Base-by-base conservation (phyloP, 2,329 filamentous ascomycete species). In the Dactylella cylindrospora region DNA sequence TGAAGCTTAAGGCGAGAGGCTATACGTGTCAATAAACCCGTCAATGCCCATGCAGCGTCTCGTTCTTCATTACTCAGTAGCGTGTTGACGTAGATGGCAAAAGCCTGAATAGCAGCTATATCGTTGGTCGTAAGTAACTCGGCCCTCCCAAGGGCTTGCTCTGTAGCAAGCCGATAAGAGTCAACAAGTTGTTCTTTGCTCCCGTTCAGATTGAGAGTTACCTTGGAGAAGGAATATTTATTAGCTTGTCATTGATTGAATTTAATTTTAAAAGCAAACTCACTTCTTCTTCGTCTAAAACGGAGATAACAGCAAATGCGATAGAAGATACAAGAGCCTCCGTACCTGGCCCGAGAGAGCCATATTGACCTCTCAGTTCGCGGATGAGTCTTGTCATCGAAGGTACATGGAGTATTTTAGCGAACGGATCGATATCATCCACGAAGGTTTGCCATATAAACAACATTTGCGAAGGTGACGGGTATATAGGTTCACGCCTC, bases 1-100 rank as follows among this genome's bases (percentile, higher is more conserved):
- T 85, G 81, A 3, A 84, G 73, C 1, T 81, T 80, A 13, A 85
- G 73, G 0, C 80, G 79, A 64, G 83, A 79, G 0, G 79, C 78
- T 65, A 84, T 81, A 12, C 81, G 74, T 12, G 84, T 77, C 1
- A 78, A 75, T 8, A 84, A 72, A 2, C 81, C 81, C 1, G 77
- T 80, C 66, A 84, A 70, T 5, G 80, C 80, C 80, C 81, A 84
- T 38, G 74, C 72, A 38, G 73, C 74, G 12, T 72, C 67, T 8
- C 72, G 71, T 53, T 74, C 73, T 49, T 75, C 74, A 29, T 75
- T 71, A 22, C 78, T 74, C 10, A 80, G 76, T 32, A 82, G 72
- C 38, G 80, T 75, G 33, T 79, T 76, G 2, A 82, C 72, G 67
- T 81, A 82, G 49, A 81, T 71, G 2, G 79, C 74, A 59, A 82